These are phyloP conservation scores for Phytopythium aichiense DNA, from an alignment of 352 stramenopile genomes.

Conservation along the genomic window DNA sequence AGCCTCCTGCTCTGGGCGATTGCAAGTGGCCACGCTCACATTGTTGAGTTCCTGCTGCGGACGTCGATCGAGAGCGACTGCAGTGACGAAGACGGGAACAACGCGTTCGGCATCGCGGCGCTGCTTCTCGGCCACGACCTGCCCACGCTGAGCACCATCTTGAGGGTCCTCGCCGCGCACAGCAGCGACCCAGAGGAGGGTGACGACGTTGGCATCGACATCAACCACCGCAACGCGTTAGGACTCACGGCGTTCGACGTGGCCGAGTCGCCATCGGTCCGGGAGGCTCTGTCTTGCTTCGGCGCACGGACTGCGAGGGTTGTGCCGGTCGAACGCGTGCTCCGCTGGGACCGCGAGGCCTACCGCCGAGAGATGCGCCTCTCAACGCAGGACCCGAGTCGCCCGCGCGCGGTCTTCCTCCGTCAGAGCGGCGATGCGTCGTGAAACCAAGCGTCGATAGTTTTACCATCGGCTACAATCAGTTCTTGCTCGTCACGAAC, in stretches of 20 bases:
- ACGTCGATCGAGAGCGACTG: conserved; percentile 44
- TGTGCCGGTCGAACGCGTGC: conserved; percentile 39
- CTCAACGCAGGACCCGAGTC: conserved; percentile 3
- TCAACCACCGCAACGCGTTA: conserved; percentile 73
- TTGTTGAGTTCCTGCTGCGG: conserved; percentile 49
- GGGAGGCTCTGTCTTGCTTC: conserved; percentile 36
- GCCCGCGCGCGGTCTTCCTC: background rate
- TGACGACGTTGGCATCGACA: conserved; percentile 25
- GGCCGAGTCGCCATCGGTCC: conserved; percentile 35
- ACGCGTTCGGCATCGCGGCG: conserved; percentile 46
- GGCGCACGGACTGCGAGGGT: conserved; percentile 38
- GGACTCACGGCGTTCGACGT: conserved; percentile 59
- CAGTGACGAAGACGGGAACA: conserved; percentile 75
- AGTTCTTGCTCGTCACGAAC: conserved; percentile 40
- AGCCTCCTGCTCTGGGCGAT: conserved; percentile 72
- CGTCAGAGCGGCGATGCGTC: background rate
- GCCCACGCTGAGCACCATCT: conserved; percentile 14
- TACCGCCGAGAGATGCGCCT: conserved; percentile 49
- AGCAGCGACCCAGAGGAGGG: conserved; percentile 10
- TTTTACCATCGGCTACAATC: background rate
- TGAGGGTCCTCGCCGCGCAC: conserved; percentile 20
- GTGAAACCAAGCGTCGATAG: background rate
- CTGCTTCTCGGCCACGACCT: conserved; percentile 29
- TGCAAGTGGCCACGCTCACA: conserved; percentile 25
- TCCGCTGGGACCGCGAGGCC: conserved; percentile 46